phyloP scores from a whole-genome alignment of 495 filamentous ascomycete species.

The Peziza echinospora region DNA sequence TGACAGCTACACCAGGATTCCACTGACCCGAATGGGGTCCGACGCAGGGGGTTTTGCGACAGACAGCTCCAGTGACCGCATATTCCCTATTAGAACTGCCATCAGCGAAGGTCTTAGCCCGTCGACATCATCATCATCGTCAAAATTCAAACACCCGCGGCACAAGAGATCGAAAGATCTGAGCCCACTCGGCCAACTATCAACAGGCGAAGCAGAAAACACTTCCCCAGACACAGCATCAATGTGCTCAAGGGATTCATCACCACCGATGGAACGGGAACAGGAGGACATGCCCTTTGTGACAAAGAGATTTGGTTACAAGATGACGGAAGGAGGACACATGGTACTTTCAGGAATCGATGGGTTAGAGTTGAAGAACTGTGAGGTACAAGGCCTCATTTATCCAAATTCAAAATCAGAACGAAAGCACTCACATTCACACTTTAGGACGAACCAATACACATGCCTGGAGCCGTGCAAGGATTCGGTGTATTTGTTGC shows the following conservation, averaged over 20 bases:
- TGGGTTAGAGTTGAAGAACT: neutral
- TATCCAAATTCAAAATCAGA: neutral
- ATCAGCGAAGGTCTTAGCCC: constrained; percentile 2
- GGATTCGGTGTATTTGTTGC: constrained; percentile 62
- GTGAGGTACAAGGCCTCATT: neutral
- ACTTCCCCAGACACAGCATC: constrained; percentile 1
- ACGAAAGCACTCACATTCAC: neutral
- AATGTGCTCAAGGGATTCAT: neutral
- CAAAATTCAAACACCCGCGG: too few species aligned
- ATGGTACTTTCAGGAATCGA: constrained; percentile 51
- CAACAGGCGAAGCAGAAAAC: too few species aligned
- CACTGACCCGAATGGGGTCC: too few species aligned
- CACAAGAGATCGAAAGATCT: too few species aligned
- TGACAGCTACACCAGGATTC: too few species aligned
- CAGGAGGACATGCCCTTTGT: constrained; percentile 16
- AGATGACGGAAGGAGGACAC: constrained; percentile 60
- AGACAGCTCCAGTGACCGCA: too few species aligned
- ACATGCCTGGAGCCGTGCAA: constrained; percentile 78
- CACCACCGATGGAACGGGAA: constrained; percentile 5
- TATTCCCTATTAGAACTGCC: neutral
- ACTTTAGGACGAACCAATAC: constrained; percentile 68
- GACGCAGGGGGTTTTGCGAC: too few species aligned
- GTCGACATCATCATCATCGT: neutral
- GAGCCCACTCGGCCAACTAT: too few species aligned
- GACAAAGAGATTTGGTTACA: constrained; percentile 60